Percentiles rank a stretch among this genome's conserved stretches.
Conservation (phyloP, 257 asterid species). For the Gentiana straminea region DNA sequence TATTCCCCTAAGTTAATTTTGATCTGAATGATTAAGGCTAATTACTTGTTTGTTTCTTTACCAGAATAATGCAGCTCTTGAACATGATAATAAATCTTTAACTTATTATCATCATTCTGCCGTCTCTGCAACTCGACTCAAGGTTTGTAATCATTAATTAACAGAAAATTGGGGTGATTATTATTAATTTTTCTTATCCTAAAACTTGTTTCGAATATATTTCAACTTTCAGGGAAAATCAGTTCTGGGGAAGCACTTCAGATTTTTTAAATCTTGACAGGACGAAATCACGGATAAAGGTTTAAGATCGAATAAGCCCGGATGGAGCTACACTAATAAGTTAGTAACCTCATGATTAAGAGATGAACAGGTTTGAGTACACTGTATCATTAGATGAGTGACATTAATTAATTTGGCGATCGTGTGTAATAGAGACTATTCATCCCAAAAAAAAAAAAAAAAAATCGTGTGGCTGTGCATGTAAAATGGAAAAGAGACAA, state of each 20-base stretch:
- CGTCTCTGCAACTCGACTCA: slow-evolving; percentile 33
- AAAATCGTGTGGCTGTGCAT: slow-evolving; percentile 21
- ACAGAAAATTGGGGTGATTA: not conserved
- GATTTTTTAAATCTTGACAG: slow-evolving; percentile 37
- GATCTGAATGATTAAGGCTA: too few species aligned
- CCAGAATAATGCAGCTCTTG: slow-evolving; percentile 41
- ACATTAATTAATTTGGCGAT: too few species aligned
- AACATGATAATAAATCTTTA: slow-evolving; percentile 15
- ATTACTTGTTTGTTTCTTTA: not conserved
- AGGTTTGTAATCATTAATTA: slow-evolving; percentile 23
- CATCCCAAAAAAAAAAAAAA: slow-evolving; percentile 13
- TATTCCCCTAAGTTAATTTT: not conserved
- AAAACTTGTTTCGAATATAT: not conserved
- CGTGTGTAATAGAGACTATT: slow-evolving; percentile 7
- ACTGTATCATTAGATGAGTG: too few species aligned
- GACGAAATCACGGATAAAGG: slow-evolving; percentile 22
- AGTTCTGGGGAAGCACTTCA: slow-evolving; percentile 36
- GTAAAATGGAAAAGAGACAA: slow-evolving; percentile 25
- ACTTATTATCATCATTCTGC: slow-evolving; percentile 25
- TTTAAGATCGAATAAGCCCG: not conserved
- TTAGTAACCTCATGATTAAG: too few species aligned
- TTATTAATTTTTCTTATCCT: not conserved
- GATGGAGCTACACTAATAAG: too few species aligned
- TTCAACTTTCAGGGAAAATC: slow-evolving; percentile 42
- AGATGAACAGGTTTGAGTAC: too few species aligned